Conservation (phyloP, 768 basidiomycete species). For the Suillus ampliporus region DNA sequence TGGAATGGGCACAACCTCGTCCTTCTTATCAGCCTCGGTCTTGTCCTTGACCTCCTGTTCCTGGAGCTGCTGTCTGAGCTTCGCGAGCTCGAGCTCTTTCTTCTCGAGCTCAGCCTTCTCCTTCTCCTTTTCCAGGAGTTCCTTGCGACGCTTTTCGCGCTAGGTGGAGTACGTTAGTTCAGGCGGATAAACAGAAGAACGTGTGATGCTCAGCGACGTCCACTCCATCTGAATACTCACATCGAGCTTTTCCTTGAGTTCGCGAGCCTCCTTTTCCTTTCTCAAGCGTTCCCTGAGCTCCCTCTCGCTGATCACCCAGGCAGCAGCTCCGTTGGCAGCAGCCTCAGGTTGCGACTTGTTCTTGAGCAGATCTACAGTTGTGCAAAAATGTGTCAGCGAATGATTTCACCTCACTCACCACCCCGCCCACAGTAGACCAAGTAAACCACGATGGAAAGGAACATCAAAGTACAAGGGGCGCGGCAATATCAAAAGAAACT, state of each 20-base stretch:
- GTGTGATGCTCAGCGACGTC: slow-evolving; percentile 25
- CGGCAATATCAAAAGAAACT: slow-evolving; percentile 44
- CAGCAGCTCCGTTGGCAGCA: slow-evolving; percentile 67
- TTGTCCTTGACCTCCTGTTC: slow-evolving; percentile 58
- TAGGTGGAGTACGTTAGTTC: slow-evolving; percentile 24
- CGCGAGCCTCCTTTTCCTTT: slow-evolving; percentile 75
- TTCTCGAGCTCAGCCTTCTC: slow-evolving; percentile 69
- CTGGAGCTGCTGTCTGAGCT: slow-evolving; percentile 56
- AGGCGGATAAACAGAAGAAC: slow-evolving; percentile 12
- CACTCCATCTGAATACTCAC: slow-evolving; percentile 47
- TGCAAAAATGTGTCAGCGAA: slow-evolving; percentile 30
- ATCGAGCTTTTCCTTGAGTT: slow-evolving; percentile 68
- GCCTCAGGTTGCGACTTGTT: slow-evolving; percentile 84
- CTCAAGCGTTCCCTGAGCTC: slow-evolving; percentile 75
- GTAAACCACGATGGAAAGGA: slow-evolving; percentile 20
- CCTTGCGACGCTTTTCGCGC: slow-evolving; percentile 52
- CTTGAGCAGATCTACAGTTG: slow-evolving; percentile 68
- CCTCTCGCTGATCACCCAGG: slow-evolving; percentile 79
- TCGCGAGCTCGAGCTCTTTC: slow-evolving; percentile 63
- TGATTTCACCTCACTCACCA: slow-evolving; percentile 27
- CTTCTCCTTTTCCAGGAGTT: slow-evolving; percentile 53
- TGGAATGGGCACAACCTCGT: slow-evolving; percentile 29
- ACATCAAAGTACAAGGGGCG: slow-evolving; percentile 16
- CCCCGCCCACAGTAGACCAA: slow-evolving; percentile 23
- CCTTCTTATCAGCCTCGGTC: slow-evolving; percentile 50